phyloP scores from a whole-genome alignment of 1,284 basidiomycete genomes.

The Anthracocystis panici-leucophaei region DNA sequence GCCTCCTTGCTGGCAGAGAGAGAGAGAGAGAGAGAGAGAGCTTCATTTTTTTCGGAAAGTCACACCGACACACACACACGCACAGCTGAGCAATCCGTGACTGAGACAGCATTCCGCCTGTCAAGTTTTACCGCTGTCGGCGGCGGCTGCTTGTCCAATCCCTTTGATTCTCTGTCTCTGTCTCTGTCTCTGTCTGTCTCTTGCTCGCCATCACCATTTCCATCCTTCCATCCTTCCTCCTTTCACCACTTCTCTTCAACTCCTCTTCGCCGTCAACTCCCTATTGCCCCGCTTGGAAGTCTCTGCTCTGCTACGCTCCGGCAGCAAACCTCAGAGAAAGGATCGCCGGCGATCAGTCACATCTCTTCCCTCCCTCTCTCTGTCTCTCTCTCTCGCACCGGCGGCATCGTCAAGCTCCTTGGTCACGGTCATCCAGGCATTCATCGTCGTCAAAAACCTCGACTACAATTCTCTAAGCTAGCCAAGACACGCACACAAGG shows the following conservation, averaged over 20 bases:
- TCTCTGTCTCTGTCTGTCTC: no score
- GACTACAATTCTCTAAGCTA: background rate
- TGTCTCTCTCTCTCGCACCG: background rate
- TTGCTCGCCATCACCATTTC: slow-evolving; percentile 2
- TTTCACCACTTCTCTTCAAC: background rate
- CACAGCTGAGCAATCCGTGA: background rate
- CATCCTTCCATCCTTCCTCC: background rate
- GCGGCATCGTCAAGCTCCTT: background rate
- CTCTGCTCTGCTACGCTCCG: slow-evolving; percentile 1
- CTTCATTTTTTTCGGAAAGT: no score
- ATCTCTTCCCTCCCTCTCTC: background rate
- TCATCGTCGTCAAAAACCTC: background rate
- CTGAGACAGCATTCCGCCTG: background rate
- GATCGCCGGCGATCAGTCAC: slow-evolving; percentile 34
- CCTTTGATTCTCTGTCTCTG: background rate
- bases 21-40: background rate
- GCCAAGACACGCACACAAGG: background rate
- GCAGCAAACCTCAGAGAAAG: slow-evolving; percentile 12
- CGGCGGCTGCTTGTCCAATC: slow-evolving; percentile 1
- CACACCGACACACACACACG: background rate
- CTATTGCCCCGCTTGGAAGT: background rate
- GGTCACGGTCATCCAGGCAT: background rate
- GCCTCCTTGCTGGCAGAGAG: slow-evolving; percentile 5
- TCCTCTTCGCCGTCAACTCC: slow-evolving; percentile 1
- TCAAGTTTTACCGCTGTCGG: background rate